These are phyloP conservation scores for Corynespora cassiicola DNA, from an alignment of 2,329 filamentous ascomycete species.

Conservation along the genomic window DNA sequence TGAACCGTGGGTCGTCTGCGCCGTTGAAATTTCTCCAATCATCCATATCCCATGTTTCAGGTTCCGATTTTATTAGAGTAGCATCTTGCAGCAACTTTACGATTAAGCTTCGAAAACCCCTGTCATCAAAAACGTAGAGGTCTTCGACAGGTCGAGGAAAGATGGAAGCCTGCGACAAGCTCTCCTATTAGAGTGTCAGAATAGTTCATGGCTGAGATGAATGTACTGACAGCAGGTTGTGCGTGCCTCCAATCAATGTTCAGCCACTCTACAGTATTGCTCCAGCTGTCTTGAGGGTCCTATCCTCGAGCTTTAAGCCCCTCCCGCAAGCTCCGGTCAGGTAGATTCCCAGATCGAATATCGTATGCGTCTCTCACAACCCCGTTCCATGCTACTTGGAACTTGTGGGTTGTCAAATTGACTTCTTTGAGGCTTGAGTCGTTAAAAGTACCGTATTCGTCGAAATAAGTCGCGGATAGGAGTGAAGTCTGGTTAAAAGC, in stretches of 20 bases:
- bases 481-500: too few species aligned
- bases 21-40: too few species aligned
- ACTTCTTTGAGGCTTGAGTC: not conserved
- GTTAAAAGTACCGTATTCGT: too few species aligned
- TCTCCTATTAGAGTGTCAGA: not conserved
- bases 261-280: conserved; percentile 65
- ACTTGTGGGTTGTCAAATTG: not conserved
- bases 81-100: conserved; percentile 59
- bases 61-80: conserved; percentile 1
- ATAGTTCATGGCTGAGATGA: conserved; percentile 60
- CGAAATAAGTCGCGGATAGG: too few species aligned
- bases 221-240: conserved; percentile 54
- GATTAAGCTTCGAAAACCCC: conserved; percentile 65
- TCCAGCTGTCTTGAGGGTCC: conserved; percentile 61
- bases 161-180: conserved; percentile 35
- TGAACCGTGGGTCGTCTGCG: too few species aligned
- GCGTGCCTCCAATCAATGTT: not conserved
- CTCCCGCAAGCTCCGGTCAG: conserved; percentile 63
- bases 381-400: not conserved
- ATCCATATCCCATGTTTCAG: too few species aligned
- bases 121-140: conserved; percentile 63
- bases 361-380: not conserved
- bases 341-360: conserved; percentile 61
- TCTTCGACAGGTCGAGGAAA: conserved; percentile 64
- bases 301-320: conserved; percentile 64